Evolutionary conservation across 495 filamentous ascomycete genomes (phyloP), one percentile per base, ranked within the genome.

Genomic region (Podospora pseudocomata): DNA sequence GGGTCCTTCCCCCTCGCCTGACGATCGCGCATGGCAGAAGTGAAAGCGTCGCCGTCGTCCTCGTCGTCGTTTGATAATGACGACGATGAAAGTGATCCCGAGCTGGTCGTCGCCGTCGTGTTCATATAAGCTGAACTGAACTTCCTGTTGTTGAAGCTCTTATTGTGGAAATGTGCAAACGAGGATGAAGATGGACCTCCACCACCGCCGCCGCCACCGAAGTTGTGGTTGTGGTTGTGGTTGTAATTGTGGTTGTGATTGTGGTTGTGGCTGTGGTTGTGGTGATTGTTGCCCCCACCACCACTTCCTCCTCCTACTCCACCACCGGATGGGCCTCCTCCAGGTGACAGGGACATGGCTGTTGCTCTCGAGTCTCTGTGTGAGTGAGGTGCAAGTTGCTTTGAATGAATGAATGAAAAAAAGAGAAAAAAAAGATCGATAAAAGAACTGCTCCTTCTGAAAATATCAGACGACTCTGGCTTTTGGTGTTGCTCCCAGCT

Each of bases 1-100:
- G 82, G 82, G 70, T 85, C 79, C 66, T 84, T 85, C 23, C 83
- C 83, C n/a, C 85, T 75, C 4, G 85, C 83, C 72, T 87, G 85
- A 5, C 80, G 78, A 70, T 86, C 82, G 65, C 81, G 80, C 83
- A 83, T 84, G 57, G 75, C 59, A 16, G 75, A 30, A 11, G 80
- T 79, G 73, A 82, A 79, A 28, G 32, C 13, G 53, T 67, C 64
- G 56, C 60, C 61, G 16, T 32, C 61, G 16, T 32, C 30, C 30
- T 34, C 28, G 64, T n/a, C 63, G 39, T 49, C 39, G 39, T 49
- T 49, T 49, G 39, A 49, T 1, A 68, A 68, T 49, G 39, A 49
- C 0, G 70, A 68, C 6, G 73, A 67, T 4, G 72, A 72, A 4
- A 28, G 30, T 39, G 59, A 32, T 20, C 26, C 23, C 23, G 27